phyloP scores from a whole-genome alignment of 1,284 basidiomycete genomes.

The Pisolithus thermaeus region DNA sequence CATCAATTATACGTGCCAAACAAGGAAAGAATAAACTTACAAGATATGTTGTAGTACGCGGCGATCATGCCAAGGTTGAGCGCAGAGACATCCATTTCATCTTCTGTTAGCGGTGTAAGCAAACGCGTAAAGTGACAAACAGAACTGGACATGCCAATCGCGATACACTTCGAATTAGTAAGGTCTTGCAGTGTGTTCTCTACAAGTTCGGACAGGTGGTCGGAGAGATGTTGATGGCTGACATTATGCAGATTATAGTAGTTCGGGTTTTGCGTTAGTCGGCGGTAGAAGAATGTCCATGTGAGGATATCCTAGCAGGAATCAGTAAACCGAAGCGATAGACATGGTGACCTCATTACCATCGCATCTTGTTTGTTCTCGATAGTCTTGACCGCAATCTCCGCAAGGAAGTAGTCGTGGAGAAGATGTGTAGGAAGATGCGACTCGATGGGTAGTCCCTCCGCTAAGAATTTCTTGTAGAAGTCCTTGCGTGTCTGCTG shows the following conservation, averaged over 20 bases:
- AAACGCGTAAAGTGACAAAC: not conserved
- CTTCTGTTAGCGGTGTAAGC: slow-evolving; percentile 44
- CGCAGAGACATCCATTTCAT: slow-evolving; percentile 90
- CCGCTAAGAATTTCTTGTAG: slow-evolving; percentile 97
- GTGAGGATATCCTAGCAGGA: slow-evolving; percentile 75
- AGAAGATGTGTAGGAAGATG: slow-evolving; percentile 82
- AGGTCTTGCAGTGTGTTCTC: slow-evolving; percentile 91
- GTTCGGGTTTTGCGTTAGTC: slow-evolving; percentile 93
- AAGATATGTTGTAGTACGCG: slow-evolving; percentile 88
- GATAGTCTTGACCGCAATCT: slow-evolving; percentile 97
- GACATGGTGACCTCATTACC: slow-evolving; percentile 34
- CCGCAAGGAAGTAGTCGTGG: slow-evolving; percentile 97
- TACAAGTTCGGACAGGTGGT: slow-evolving; percentile 93
- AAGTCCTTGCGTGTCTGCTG: slow-evolving; percentile 97
- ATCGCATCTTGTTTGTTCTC: slow-evolving; percentile 98
- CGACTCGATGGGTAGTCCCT: slow-evolving; percentile 96
- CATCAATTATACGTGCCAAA: not conserved
- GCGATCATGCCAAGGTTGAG: slow-evolving; percentile 97
- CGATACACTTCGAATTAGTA: slow-evolving; percentile 91
- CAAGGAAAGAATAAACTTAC: slow-evolving; percentile 35
- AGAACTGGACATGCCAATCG: slow-evolving; percentile 60
- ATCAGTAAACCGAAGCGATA: slow-evolving; percentile 6
- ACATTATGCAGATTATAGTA: slow-evolving; percentile 95
- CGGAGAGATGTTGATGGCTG: slow-evolving; percentile 88
- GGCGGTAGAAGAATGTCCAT: slow-evolving; percentile 95